A percentile compares a stretch with the other conserved stretches of the same genome.
These are phyloP conservation scores for Russula sp. DNA, from an alignment of 768 basidiomycete genomes.

Conservation along the genomic window DNA sequence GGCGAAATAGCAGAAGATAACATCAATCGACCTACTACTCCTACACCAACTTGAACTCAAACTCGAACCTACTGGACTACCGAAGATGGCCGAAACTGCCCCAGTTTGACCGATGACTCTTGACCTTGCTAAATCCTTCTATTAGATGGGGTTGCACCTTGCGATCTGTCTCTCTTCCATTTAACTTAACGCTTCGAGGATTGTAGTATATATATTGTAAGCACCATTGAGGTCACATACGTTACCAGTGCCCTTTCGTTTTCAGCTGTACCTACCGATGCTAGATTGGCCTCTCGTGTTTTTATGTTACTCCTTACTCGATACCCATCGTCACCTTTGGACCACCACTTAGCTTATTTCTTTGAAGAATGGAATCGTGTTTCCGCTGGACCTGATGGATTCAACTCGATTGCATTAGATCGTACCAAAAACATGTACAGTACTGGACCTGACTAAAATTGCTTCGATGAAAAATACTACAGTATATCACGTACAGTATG, in stretches of 20 bases:
- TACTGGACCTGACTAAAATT: no score
- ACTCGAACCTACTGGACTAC: neutral
- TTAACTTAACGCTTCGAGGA: neutral
- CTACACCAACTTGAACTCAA: conserved; percentile 4
- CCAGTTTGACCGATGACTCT: neutral
- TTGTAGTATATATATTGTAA: conserved; percentile 19
- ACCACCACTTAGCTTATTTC: neutral
- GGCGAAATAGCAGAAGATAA: neutral
- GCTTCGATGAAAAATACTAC: no score
- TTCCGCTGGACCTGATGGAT: neutral
- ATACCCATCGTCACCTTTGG: conserved; percentile 14
- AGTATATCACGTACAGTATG: no score
- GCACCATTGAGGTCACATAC: conserved; percentile 15
- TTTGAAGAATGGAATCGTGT: neutral
- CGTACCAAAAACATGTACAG: no score
- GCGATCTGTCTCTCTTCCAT: neutral
- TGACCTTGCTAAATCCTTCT: neutral
- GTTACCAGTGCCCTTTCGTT: neutral
- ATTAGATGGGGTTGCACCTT: neutral
- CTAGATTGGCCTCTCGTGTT: conserved; percentile 53
- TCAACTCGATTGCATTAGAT: neutral
- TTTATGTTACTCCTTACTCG: conserved; percentile 24
- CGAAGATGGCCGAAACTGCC: neutral
- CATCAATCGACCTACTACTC: neutral
- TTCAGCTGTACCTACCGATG: conserved; percentile 34